Percentiles rank a stretch among this genome's conserved stretches.
Evolutionary conservation across 306 rosid species (phyloP).

Genomic region (Luffa acutangula): DNA sequence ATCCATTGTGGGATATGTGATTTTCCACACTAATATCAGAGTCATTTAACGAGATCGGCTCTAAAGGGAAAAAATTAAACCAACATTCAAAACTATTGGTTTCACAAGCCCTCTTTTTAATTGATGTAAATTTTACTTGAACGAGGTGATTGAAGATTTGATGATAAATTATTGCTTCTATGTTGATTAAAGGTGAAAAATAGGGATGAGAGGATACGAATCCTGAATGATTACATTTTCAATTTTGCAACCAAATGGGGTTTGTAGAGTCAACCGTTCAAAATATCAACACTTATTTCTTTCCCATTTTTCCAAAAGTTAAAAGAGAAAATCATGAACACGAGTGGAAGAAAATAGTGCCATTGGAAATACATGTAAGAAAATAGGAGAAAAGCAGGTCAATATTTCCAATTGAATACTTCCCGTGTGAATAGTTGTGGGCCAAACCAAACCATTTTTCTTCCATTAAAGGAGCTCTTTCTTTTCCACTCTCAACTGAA

Average conservation of each 20-base stretch:
- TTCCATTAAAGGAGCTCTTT: not conserved
- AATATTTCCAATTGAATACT: not conserved
- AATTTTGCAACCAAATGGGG: not conserved
- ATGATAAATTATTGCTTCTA: not conserved
- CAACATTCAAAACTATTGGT: too few species aligned
- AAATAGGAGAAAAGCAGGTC: not conserved
- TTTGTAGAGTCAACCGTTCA: not conserved
- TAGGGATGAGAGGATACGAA: not conserved
- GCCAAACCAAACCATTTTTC: not conserved
- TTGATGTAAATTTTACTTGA: not conserved
- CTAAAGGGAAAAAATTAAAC: too few species aligned
- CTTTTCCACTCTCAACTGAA: not conserved
- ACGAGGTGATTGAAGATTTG: not conserved
- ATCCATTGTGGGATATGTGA: too few species aligned
- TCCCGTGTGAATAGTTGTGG: not conserved
- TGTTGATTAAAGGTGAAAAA: not conserved
- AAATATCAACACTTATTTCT: not conserved
- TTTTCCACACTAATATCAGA: too few species aligned
- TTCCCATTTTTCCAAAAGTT: not conserved
- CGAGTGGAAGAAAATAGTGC: not conserved
- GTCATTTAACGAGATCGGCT: too few species aligned
- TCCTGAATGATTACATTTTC: not conserved
- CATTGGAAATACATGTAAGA: not conserved
- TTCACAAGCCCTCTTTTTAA: not conserved
- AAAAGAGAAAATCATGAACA: not conserved